Base-by-base conservation (phyloP, 2,329 filamentous ascomycete genomes). In the Talaromyces amestolkiae region DNA sequence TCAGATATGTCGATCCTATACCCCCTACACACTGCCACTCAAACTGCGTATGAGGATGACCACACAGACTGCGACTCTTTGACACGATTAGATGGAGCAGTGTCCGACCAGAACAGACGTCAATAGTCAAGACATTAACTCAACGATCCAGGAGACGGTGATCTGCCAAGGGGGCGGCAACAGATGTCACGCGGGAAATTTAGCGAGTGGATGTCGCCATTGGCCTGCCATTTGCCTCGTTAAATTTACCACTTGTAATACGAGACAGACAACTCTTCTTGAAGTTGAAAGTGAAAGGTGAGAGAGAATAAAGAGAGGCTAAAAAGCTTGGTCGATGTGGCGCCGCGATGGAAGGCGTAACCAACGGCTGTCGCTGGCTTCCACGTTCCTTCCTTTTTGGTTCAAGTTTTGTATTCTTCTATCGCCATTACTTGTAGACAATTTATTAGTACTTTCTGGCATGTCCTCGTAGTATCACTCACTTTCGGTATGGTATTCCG, bases 261-360 rank as follows among this genome's bases (percentile, higher is more conserved):
- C 43, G 24, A n/a, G 15, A 31, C 27, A 31, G 5, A 31, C 27
- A 31, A 31, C 27, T 6, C 6, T 1, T 6, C 27, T 5, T 6
- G 27, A 31, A 31, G 27, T 31, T 7, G 27, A 31, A 31, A 5
- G 27, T 31, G 6, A 31, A 31, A 31, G 27, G 27, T 31, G 27
- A 31, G 27, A 31, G 27, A 31, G 27, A 7, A 37, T 13, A 11
- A 13, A 24, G 19, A 47, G 7, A 22, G 53, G 39, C 53, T 56
- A 56, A 39, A 61, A 51, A 61, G 58, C 58, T 61, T 61, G 45
- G 59, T 37, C 17, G 59, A 37, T 37, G 59, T 61, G 59, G 59
- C 59, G 59, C 33, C 41, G 43, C 59, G 45, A 51, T 61, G 33
- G 59, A 61, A 61, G 59, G n/a, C 13, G 35, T 35, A 24, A 19